Percentiles rank a stretch among this genome's conserved stretches.
Conservation (phyloP, 495 filamentous ascomycete species). For the Massariosphaeria phaeospora region DNA sequence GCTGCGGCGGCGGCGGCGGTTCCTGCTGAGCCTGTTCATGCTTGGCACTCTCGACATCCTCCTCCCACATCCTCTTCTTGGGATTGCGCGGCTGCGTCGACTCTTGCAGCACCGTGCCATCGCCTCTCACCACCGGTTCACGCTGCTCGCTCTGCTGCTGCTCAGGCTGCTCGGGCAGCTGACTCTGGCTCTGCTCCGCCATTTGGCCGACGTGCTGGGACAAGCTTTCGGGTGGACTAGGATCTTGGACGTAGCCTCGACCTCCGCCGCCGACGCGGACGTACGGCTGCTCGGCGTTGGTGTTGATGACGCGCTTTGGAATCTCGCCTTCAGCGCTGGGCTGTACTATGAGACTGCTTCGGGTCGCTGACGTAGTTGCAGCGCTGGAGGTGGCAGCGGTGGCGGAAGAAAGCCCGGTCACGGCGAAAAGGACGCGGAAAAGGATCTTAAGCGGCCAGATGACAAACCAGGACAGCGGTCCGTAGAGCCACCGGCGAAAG, state of each 20-base stretch:
- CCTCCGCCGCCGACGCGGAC: conserved; percentile 39
- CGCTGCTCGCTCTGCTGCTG: conserved; percentile 33
- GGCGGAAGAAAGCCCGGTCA: conserved; percentile 4
- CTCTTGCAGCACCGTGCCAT: conserved; percentile 40
- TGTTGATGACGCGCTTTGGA: conserved; percentile 32
- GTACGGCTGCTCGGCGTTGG: conserved; percentile 32
- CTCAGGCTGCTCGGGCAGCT: conserved; percentile 5
- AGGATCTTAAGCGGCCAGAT: conserved; percentile 67
- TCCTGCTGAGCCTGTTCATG: conserved; percentile 30
- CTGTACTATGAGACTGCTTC: conserved; percentile 39
- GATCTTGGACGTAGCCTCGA: conserved; percentile 34
- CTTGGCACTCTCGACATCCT: conserved; percentile 43
- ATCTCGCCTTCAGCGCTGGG: conserved; percentile 40
- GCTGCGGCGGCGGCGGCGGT: not conserved
- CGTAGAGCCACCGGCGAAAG: conserved; percentile 77
- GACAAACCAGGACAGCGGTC: conserved; percentile 82
- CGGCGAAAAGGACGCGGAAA: conserved; percentile 13
- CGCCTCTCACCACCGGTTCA: conserved; percentile 36
- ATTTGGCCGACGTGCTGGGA: conserved; percentile 54
- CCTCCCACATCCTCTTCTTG: conserved; percentile 84
- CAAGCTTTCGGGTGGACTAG: conserved; percentile 43
- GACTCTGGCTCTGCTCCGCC: conserved; percentile 49
- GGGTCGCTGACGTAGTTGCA: conserved; percentile 16
- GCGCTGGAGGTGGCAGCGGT: conserved; percentile 16
- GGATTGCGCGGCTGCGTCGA: conserved; percentile 54